phyloP scores from a whole-genome alignment of 805 yeast species.

The Sugiyamaella qingdaonensis region DNA sequence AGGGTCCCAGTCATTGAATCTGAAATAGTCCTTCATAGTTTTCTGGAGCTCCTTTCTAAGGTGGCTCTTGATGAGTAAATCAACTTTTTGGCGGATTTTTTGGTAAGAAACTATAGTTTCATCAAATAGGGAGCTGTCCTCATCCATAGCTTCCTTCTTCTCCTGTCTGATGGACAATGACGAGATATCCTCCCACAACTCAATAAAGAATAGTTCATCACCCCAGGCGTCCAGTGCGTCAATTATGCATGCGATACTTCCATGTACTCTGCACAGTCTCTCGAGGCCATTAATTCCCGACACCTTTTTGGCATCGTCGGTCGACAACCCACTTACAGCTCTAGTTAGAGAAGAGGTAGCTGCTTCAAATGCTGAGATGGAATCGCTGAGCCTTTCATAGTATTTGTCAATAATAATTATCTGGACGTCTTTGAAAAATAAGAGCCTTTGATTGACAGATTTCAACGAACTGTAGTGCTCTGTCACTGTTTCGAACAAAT shows the following conservation, averaged over 20 bases:
- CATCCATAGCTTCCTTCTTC: conserved; percentile 17
- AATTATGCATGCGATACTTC: conserved; percentile 36
- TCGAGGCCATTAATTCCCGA: conserved; percentile 37
- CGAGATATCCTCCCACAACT: conserved; percentile 37
- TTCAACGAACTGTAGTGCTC: conserved; percentile 42
- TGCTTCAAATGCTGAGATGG: conserved; percentile 43
- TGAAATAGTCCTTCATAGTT: conserved; percentile 37
- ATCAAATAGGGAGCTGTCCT: conserved; percentile 41
- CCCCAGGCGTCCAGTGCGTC: conserved; percentile 43
- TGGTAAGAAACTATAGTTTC: conserved; percentile 40
- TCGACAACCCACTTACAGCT: conserved; percentile 32
- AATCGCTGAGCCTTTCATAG: conserved; percentile 39
- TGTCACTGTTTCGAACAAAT: conserved; percentile 54
- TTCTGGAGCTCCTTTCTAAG: conserved; percentile 37
- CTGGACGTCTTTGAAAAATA: conserved; percentile 57
- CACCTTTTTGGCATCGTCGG: conserved; percentile 30
- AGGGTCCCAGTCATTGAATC: conserved; percentile 30
- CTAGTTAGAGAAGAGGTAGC: conserved; percentile 34
- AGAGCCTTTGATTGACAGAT: conserved; percentile 50
- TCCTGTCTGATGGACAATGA: conserved; percentile 21
- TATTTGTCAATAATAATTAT: conserved; percentile 52
- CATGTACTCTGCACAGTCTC: conserved; percentile 39
- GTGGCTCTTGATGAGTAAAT: conserved; percentile 29
- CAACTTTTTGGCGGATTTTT: conserved; percentile 31
- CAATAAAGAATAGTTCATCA: conserved; percentile 41